Percentiles rank a stretch among this genome's conserved stretches.
These are phyloP conservation scores for Tuber aestivum DNA, from an alignment of 495 filamentous ascomycete species.

Conservation along the genomic window DNA sequence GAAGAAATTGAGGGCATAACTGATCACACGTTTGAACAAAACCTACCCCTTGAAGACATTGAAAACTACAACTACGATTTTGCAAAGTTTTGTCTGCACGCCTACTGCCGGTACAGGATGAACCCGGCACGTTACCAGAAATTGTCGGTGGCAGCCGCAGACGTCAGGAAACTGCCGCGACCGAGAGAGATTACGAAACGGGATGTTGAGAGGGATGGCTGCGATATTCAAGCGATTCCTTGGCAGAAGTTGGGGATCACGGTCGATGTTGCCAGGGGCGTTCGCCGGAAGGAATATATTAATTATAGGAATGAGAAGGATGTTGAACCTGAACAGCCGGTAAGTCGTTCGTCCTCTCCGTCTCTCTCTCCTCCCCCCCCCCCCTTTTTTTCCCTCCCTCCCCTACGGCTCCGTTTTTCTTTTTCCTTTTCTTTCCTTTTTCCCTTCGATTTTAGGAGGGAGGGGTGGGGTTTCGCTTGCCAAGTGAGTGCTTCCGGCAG, in stretches of 20 bases:
- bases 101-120: slow-evolving; percentile 21
- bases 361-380: not conserved
- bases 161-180: slow-evolving; percentile 39
- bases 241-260: slow-evolving; percentile 63
- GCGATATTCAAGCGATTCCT: slow-evolving; percentile 69
- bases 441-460: slow-evolving; percentile 1
- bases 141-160: slow-evolving; percentile 23
- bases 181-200: slow-evolving; percentile 46
- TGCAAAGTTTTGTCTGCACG: slow-evolving; percentile 31
- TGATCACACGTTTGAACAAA: slow-evolving; percentile 36
- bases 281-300: slow-evolving; percentile 53
- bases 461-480: not conserved
- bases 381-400: no score
- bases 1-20: slow-evolving; percentile 32
- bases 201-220: slow-evolving; percentile 55
- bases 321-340: slow-evolving; percentile 20
- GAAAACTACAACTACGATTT: slow-evolving; percentile 43
- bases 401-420: not conserved
- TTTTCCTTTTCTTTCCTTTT: not conserved
- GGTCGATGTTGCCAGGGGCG: slow-evolving; percentile 54
- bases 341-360: slow-evolving; percentile 17
- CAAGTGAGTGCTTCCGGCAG: slow-evolving; percentile 8
- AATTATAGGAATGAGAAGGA: slow-evolving; percentile 53
- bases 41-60: slow-evolving; percentile 37
- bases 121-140: slow-evolving; percentile 15